phyloP scores from a whole-genome alignment of 805 yeast species.

The Candida jianshihensis region DNA sequence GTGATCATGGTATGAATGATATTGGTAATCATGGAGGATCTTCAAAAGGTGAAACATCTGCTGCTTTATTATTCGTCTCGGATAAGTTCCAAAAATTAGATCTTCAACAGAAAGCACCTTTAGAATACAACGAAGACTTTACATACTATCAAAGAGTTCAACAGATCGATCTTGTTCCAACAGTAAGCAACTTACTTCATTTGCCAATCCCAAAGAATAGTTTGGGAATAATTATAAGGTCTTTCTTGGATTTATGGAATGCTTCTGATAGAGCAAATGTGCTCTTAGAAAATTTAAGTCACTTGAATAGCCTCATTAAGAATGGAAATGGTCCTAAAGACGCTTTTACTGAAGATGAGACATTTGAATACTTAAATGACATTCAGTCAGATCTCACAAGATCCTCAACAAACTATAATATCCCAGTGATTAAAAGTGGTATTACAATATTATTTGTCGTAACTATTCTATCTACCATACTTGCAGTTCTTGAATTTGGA shows the following conservation, averaged over 20 bases:
- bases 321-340: slow-evolving; percentile 24
- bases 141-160: slow-evolving; percentile 42
- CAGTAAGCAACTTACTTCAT: slow-evolving; percentile 69
- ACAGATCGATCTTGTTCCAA: slow-evolving; percentile 90
- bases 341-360: slow-evolving; percentile 8
- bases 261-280: slow-evolving; percentile 28
- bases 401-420: slow-evolving; percentile 69
- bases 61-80: slow-evolving; percentile 70
- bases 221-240: slow-evolving; percentile 64
- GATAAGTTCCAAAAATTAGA: slow-evolving; percentile 38
- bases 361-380: slow-evolving; percentile 10
- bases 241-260: slow-evolving; percentile 48
- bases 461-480: slow-evolving; percentile 4
- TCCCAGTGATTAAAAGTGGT: no score
- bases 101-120: slow-evolving; percentile 14
- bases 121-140: slow-evolving; percentile 35
- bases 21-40: slow-evolving; percentile 97
- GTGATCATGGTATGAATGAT: slow-evolving; percentile 97
- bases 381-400: slow-evolving; percentile 47
- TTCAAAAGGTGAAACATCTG: slow-evolving; percentile 83
- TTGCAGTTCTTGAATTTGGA: slow-evolving; percentile 4
- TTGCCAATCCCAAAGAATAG: slow-evolving; percentile 87
- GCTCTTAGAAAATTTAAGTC: slow-evolving; percentile 50
- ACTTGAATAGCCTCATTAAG: slow-evolving; percentile 41
- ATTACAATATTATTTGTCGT: slow-evolving; percentile 10